A percentile compares a stretch with the other conserved stretches of the same genome.
These are phyloP conservation scores for Coix lacrymajobi DNA, from an alignment of 176 grass and related monocot species.

Conservation along the genomic window DNA sequence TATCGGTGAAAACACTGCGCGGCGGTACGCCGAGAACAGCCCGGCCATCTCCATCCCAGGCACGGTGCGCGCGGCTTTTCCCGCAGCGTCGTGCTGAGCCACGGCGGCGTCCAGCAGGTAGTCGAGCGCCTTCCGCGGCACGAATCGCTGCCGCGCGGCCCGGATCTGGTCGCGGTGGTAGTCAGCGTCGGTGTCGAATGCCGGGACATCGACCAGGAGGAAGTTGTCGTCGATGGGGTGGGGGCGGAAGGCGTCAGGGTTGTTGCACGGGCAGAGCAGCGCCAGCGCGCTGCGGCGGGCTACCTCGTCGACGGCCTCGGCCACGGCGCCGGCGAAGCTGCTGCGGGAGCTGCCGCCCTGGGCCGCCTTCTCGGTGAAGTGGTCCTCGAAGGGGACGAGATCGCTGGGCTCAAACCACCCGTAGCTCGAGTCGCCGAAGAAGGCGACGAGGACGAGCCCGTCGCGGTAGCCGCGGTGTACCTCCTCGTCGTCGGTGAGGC, in stretches of 20 bases:
- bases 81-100: slow-evolving; percentile 23
- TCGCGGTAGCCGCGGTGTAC: slow-evolving; percentile 47
- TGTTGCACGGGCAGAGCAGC: slow-evolving; percentile 61
- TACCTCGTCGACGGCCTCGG: slow-evolving; percentile 79
- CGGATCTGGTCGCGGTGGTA: slow-evolving; percentile 71
- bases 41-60: slow-evolving; percentile 45
- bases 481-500: slow-evolving; percentile 47
- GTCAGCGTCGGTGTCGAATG: slow-evolving; percentile 56
- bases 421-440: slow-evolving; percentile 95
- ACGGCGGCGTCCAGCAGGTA: slow-evolving; percentile 49
- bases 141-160: slow-evolving; percentile 43
- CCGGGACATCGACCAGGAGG: slow-evolving; percentile 64
- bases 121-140: slow-evolving; percentile 13
- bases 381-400: slow-evolving; percentile 62
- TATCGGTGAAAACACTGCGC: slow-evolving; percentile 31
- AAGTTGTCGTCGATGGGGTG: slow-evolving; percentile 35
- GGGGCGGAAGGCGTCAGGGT: slow-evolving; percentile 32
- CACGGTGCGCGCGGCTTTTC: not conserved
- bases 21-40: slow-evolving; percentile 56
- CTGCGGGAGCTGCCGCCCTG: slow-evolving; percentile 39
- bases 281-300: slow-evolving; percentile 60
- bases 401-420: slow-evolving; percentile 92
- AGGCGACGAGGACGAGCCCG: slow-evolving; percentile 76
- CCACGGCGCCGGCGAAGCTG: slow-evolving; percentile 61
- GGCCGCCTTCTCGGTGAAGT: slow-evolving; percentile 50